Conservation (phyloP, 805 yeast species). For the Lipomyces starkeyi region DNA sequence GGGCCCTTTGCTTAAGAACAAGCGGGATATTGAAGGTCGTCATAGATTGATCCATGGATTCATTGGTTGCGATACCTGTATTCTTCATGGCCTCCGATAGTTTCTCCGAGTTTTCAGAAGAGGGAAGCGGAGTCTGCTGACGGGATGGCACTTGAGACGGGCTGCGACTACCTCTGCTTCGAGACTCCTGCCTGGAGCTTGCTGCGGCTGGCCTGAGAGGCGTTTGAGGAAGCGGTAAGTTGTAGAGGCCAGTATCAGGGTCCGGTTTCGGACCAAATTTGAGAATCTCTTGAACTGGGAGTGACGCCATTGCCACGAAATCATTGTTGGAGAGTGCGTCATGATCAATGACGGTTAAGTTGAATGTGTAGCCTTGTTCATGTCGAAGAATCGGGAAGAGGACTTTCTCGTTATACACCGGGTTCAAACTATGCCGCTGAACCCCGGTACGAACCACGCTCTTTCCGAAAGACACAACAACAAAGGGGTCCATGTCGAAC, state of each 20-base stretch:
- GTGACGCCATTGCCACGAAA: slow-evolving; percentile 68
- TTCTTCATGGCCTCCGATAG: not conserved
- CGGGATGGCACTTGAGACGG: not conserved
- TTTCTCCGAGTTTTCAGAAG: not conserved
- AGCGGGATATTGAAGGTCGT: slow-evolving; percentile 48
- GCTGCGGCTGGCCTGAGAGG: not conserved
- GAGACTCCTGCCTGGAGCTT: not conserved
- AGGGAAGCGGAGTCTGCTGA: not conserved
- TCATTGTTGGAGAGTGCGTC: slow-evolving; percentile 86
- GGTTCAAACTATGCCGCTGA: slow-evolving; percentile 80
- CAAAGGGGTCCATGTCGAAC: slow-evolving; percentile 96
- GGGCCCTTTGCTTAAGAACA: slow-evolving; percentile 41
- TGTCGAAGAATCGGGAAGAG: slow-evolving; percentile 75
- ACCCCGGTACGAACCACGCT: slow-evolving; percentile 85
- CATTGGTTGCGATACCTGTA: not conserved
- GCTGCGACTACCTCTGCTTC: slow-evolving; percentile 4
- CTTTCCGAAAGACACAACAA: slow-evolving; percentile 87
- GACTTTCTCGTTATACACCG: slow-evolving; percentile 78
- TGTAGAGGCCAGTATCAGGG: slow-evolving; percentile 46
- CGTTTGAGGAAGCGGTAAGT: slow-evolving; percentile 21
- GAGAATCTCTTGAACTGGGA: slow-evolving; percentile 60
- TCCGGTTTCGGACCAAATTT: slow-evolving; percentile 46
- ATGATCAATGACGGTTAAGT: slow-evolving; percentile 79
- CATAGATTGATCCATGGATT: slow-evolving; percentile 3
- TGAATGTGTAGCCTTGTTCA: slow-evolving; percentile 69